A percentile compares a stretch with the other conserved stretches of the same genome.
Conservation (phyloP, 257 asterid genomes). For the Euphrasia confusa region DNA sequence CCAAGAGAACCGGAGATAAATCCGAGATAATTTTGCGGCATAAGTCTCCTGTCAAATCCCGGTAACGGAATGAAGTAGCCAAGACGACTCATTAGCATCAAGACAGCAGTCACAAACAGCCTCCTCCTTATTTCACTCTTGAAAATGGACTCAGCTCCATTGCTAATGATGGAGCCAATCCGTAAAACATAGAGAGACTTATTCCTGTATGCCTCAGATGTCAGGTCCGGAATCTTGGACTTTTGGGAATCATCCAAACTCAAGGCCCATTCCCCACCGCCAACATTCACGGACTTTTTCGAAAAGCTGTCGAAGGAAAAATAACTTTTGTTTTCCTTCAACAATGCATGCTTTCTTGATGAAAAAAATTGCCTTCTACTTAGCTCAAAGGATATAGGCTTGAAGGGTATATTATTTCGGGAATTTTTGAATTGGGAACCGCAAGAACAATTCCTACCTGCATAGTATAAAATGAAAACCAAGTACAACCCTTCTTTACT, state of each 20-base stretch:
- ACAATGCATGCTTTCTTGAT: slow-evolving; percentile 19
- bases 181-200: slow-evolving; percentile 60
- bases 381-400: slow-evolving; percentile 27
- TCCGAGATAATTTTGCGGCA: slow-evolving; percentile 86
- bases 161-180: slow-evolving; percentile 67
- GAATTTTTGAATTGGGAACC: slow-evolving; percentile 16
- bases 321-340: slow-evolving; percentile 27
- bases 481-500: no score
- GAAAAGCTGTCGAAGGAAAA: slow-evolving; percentile 21
- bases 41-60: slow-evolving; percentile 89
- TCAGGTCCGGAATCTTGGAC: slow-evolving; percentile 23
- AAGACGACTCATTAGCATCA: slow-evolving; percentile 72
- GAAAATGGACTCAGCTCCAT: slow-evolving; percentile 83
- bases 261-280: slow-evolving; percentile 27
- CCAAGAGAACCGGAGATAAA: slow-evolving; percentile 85
- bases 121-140: slow-evolving; percentile 96
- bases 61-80: slow-evolving; percentile 94
- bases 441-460: slow-evolving; percentile 37
- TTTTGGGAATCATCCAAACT: slow-evolving; percentile 22
- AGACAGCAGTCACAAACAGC: slow-evolving; percentile 80
- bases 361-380: slow-evolving; percentile 31
- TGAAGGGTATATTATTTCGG: slow-evolving; percentile 27
- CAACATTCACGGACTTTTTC: slow-evolving; percentile 21
- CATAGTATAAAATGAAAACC: neutral
- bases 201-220: slow-evolving; percentile 44